A percentile compares a stretch with the other conserved stretches of the same genome.
Conservation (phyloP, 1,139 yeast genomes). For the Lodderomyces elongisporus region DNA sequence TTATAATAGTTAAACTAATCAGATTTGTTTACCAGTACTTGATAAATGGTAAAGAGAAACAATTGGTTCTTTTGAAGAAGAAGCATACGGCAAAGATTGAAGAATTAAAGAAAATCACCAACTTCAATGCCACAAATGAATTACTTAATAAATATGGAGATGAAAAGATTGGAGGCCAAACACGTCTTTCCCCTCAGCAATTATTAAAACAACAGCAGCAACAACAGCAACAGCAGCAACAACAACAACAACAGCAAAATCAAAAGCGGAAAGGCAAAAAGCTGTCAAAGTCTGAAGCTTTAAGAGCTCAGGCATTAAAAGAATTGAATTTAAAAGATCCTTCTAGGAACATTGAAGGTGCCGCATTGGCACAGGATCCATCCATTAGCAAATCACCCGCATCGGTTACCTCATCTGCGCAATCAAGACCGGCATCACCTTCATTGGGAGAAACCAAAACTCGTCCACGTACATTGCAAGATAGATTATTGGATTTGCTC, state of each 20-base stretch:
- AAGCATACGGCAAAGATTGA: conserved; percentile 61
- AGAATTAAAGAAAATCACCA: conserved; percentile 73
- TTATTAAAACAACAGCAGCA: conserved; percentile 1
- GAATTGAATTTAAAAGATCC: conserved; percentile 9
- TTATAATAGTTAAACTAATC: conserved; percentile 18
- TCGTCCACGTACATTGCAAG: conserved; percentile 28
- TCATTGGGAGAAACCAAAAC: conserved; percentile 4
- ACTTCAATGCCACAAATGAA: conserved; percentile 71
- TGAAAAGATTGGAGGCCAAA: conserved; percentile 8
- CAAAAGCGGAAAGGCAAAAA: neutral
- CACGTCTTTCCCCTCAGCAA: neutral
- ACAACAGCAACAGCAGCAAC: conserved; percentile 4
- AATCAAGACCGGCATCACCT: neutral
- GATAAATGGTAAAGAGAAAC: conserved; percentile 18
- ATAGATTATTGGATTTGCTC: conserved; percentile 46
- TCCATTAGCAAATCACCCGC: neutral
- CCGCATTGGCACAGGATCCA: conserved; percentile 2
- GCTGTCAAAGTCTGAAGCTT: conserved; percentile 1
- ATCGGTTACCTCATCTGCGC: neutral
- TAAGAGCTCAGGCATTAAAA: conserved; percentile 10
- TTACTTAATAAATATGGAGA: conserved; percentile 55
- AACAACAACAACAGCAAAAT: neutral
- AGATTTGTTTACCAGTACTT: conserved; percentile 21
- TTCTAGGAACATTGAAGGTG: conserved; percentile 3
- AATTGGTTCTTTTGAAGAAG: conserved; percentile 30